Conservation (phyloP, 2,329 filamentous ascomycete genomes). For the Aspergillus arachidicola region DNA sequence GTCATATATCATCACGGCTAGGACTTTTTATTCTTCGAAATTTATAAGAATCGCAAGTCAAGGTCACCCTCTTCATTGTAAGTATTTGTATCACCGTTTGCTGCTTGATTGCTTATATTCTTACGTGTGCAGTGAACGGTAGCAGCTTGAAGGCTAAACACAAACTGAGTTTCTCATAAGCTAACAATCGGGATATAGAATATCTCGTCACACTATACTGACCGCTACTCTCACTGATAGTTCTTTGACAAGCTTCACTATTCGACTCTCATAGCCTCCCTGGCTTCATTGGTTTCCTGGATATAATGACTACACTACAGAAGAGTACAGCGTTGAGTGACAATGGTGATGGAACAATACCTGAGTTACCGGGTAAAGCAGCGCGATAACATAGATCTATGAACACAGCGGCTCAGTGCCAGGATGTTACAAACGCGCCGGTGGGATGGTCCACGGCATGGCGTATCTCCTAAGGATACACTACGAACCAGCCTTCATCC, state of each 20-base stretch:
- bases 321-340: neutral
- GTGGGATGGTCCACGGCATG: neutral
- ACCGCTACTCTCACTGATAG: neutral
- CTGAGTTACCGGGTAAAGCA: no score
- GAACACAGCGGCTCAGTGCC: slow-evolving; percentile 13
- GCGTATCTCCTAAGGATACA: neutral
- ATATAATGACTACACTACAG: neutral
- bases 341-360: neutral
- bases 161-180: neutral
- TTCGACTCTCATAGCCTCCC: neutral
- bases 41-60: slow-evolving; percentile 43
- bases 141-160: slow-evolving; percentile 11
- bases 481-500: neutral
- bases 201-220: neutral
- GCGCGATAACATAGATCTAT: neutral
- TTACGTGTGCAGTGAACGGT: slow-evolving; percentile 35
- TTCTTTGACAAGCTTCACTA: neutral
- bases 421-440: neutral
- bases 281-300: no score
- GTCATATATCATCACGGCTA: slow-evolving; percentile 46
- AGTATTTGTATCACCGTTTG: slow-evolving; percentile 50
- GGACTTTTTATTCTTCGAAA: slow-evolving; percentile 44
- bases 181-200: neutral
- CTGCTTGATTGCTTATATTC: slow-evolving; percentile 40
- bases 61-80: slow-evolving; percentile 49